A percentile compares a stretch with the other conserved stretches of the same genome.
Evolutionary conservation across 441 rosid species (phyloP).

Genomic region (Adansonia gregorii): DNA sequence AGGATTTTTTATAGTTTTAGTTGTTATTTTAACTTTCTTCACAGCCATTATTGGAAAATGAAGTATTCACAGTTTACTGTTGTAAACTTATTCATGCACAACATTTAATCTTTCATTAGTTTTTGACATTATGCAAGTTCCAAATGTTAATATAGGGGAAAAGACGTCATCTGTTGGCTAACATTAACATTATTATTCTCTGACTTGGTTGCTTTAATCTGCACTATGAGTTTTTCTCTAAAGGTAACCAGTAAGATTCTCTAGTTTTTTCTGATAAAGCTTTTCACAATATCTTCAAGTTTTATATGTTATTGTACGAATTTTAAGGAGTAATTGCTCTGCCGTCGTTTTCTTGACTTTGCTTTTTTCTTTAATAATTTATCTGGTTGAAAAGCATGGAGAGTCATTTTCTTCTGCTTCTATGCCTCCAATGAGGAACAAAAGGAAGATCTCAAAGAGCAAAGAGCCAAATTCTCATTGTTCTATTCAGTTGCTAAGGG

Average conservation of each 20-base stretch:
- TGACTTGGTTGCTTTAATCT: not conserved
- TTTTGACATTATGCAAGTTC: not conserved
- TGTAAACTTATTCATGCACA: not conserved
- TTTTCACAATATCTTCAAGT: not conserved
- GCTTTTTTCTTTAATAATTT: not conserved
- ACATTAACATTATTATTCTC: not conserved
- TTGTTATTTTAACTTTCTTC: not conserved
- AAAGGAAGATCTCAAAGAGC: slow-evolving; percentile 38
- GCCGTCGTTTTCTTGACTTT: slow-evolving; percentile 1
- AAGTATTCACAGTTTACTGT: not conserved
- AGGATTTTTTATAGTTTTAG: not conserved
- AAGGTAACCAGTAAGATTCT: not conserved
- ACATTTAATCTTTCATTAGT: not conserved
- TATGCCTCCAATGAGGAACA: slow-evolving; percentile 31
- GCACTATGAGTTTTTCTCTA: not conserved
- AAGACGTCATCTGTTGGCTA: not conserved
- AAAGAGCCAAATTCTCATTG: slow-evolving; percentile 35
- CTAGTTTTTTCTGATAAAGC: not conserved
- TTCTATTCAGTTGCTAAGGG: slow-evolving; percentile 36
- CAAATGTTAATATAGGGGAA: not conserved
- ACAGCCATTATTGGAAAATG: not conserved
- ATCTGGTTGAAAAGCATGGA: slow-evolving; percentile 31
- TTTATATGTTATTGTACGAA: not conserved
- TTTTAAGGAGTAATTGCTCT: not conserved
- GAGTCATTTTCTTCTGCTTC: slow-evolving; percentile 12